Base-by-base conservation (phyloP, 352 stramenopile genomes). In the Thraustochytrium sp. region DNA sequence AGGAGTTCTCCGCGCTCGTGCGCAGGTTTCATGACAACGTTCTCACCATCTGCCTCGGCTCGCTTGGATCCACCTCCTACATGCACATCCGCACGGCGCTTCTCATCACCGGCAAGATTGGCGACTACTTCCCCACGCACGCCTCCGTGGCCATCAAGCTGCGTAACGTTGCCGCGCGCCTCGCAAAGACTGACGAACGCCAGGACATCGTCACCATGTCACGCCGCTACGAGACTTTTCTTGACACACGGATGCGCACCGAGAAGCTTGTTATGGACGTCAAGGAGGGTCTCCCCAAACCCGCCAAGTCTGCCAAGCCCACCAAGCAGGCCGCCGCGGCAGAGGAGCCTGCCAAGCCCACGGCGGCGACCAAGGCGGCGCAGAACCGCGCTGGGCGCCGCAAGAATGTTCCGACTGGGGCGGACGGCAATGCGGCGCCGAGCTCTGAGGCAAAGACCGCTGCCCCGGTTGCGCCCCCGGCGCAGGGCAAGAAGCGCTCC, bases 1-100 rank as follows among this genome's bases (percentile, higher is more conserved):
- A 80, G 31, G 68, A 80, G 42, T 80, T 80, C 31, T 18, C 3
- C 31, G 16, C 26, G 40, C 11, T 46, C 3, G 44, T 80, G 23
- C 13, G 29, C 42, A 21, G 34, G 13, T 80, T 46, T 16, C 68
- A 80, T 31, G 68, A 80, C 5, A 72, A 63, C 18, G 9, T 80
- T 11, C 26, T 23, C 34, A 44, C 11, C 31, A 38, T 64, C 11
- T 46, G 3, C 4, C 21, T 46, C 18, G 26, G 40, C 40, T 18
- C 68, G 11, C 44, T 80, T 13, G 16, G 23, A 16, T 80, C 68
- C 2, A 21, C 3, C 5, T 68, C 68, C 11, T 80, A 65, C 68
- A 61, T 80, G 44, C 42, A 80, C 1, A 80, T 80, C 38, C 68
- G 68, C n/a, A 46, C 68, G 18, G 68, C 68, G 8, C 68, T 80